A percentile compares a stretch with the other conserved stretches of the same genome.
These are phyloP conservation scores for Sextonia rubra DNA, from an alignment of 164 flowering plant genomes.

Conservation along the genomic window DNA sequence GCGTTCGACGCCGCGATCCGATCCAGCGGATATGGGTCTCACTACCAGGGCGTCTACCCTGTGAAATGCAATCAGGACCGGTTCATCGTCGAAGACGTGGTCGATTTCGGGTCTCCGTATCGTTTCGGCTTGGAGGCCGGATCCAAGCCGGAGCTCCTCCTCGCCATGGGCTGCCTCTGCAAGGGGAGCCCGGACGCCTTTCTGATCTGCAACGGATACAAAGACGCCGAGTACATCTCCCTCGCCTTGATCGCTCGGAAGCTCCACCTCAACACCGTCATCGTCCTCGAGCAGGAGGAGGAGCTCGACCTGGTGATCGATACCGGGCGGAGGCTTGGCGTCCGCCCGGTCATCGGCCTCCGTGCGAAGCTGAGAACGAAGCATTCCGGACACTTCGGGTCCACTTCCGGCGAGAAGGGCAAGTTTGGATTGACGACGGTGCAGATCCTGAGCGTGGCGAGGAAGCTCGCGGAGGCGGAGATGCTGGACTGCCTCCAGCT, in stretches of 20 bases:
- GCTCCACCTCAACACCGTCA: conserved; percentile 64
- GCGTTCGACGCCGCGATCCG: conserved; percentile 71
- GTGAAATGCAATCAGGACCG: conserved; percentile 97
- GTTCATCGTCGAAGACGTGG: conserved; percentile 89
- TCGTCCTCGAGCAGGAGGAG: conserved; percentile 94
- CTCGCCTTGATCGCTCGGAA: conserved; percentile 75
- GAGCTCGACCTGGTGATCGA: conserved; percentile 84
- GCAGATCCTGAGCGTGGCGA: conserved; percentile 70
- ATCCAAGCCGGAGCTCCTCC: conserved; percentile 93
- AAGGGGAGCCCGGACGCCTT: conserved; percentile 76
- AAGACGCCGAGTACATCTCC: conserved; percentile 82
- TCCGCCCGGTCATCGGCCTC: conserved; percentile 75
- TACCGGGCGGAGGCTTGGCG: conserved; percentile 46
- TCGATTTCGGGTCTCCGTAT: conserved; percentile 59
- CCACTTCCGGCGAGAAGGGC: conserved; percentile 98
- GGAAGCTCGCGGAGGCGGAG: conserved; percentile 51
- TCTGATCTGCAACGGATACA: conserved; percentile 88
- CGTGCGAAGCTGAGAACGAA: conserved; percentile 93
- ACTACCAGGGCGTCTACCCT: conserved; percentile 96
- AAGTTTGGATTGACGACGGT: conserved; percentile 82
- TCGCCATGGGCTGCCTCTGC: conserved; percentile 89
- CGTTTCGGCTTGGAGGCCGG: conserved; percentile 96
- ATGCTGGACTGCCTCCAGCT: conserved; percentile 88
- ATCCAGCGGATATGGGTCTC: conserved; percentile 60
- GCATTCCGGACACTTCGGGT: conserved; percentile 96